These are phyloP conservation scores for Cordyceps javanica DNA, from an alignment of 2,329 filamentous ascomycete genomes.

Conservation along the genomic window DNA sequence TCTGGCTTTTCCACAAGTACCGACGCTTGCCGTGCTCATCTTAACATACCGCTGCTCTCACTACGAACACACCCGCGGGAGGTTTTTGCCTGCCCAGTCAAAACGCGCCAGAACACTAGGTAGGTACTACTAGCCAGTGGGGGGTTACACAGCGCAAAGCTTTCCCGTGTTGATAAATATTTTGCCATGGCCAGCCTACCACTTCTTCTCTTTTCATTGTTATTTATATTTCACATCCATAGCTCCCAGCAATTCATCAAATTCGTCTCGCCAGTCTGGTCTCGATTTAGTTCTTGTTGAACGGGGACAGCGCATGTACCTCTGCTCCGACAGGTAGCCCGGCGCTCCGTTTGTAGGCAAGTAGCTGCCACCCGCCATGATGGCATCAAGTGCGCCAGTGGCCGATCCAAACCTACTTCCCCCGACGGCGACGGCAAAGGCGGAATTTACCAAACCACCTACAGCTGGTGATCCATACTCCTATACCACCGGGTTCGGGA, in stretches of 20 bases:
- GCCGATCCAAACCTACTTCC: neutral
- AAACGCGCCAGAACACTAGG: neutral
- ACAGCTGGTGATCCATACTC: constrained; percentile 35
- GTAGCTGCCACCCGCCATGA: neutral
- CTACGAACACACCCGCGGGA: too few species aligned
- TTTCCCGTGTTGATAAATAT: constrained; percentile 10
- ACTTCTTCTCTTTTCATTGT: neutral
- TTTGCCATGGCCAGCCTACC: neutral
- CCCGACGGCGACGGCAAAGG: constrained; percentile 17
- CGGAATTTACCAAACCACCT: constrained; percentile 18
- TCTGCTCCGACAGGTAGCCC: neutral
- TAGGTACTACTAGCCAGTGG: neutral
- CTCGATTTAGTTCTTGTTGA: neutral
- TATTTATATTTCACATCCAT: neutral
- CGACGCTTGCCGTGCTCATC: too few species aligned
- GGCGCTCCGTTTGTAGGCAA: neutral
- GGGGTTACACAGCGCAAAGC: constrained; percentile 7
- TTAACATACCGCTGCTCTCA: too few species aligned
- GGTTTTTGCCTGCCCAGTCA: constrained; percentile 5
- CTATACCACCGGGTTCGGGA: constrained; percentile 53
- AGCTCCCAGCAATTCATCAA: neutral
- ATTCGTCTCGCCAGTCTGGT: neutral
- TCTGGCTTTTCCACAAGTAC: too few species aligned
- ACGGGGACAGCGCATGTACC: neutral
- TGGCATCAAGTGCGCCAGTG: neutral